Conservation (phyloP, 2,329 filamentous ascomycete genomes). For the Pyrenophora graminea region DNA sequence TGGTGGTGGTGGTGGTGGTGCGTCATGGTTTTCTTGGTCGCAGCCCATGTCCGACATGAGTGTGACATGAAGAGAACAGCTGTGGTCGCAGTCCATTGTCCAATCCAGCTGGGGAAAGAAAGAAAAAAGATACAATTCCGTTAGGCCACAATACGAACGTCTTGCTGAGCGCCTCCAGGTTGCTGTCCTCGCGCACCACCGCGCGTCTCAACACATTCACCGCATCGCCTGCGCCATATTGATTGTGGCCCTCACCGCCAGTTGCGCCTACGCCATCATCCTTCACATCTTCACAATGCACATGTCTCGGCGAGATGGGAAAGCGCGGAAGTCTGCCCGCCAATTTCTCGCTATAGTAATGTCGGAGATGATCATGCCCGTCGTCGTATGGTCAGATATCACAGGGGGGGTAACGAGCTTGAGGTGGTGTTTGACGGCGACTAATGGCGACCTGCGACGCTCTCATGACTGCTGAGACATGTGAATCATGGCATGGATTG, state of each 20-base stretch:
- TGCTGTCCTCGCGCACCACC: constrained; percentile 10
- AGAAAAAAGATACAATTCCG: no score
- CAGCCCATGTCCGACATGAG: not conserved
- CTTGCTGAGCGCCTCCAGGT: not conserved
- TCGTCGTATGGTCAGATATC: no score
- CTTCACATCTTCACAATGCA: not conserved
- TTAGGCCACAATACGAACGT: no score
- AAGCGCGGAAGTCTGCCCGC: not conserved
- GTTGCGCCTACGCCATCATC: constrained; percentile 11
- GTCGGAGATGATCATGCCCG: no score
- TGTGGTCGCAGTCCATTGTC: not conserved
- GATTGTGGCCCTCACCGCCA: constrained; percentile 26
- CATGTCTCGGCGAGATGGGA: not conserved
- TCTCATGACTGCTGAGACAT: no score
- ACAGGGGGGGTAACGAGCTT: no score
- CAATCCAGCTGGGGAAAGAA: not conserved
- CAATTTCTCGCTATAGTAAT: not conserved
- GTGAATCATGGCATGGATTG: no score
- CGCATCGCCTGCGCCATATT: constrained; percentile 11
- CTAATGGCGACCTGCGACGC: no score
- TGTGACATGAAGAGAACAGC: no score
- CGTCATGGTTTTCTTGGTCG: constrained; percentile 5
- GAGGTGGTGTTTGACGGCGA: no score
- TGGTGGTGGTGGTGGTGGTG: constrained; percentile 4
- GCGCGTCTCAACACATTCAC: constrained; percentile 23